Percentiles rank a stretch among this genome's conserved stretches.
Conservation (phyloP, 1,139 yeast genomes). For the Magnusiomyces fungicola region DNA sequence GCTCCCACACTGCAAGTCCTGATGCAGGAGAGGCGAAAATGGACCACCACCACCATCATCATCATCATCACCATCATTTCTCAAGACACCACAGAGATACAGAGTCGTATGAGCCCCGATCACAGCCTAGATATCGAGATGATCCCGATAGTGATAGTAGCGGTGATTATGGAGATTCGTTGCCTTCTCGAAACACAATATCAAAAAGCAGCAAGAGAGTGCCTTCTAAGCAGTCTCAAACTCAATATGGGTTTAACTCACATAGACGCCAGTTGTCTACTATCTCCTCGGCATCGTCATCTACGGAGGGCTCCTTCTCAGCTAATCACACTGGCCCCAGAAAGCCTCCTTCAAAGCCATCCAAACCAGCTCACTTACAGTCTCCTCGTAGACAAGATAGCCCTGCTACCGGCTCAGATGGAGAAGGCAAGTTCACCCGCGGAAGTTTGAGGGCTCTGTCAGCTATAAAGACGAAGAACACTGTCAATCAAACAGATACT, state of each 20-base stretch:
- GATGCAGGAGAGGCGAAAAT: too few relatives aligned
- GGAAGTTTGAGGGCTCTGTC: too few relatives aligned
- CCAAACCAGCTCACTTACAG: constrained; percentile 51
- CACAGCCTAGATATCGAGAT: constrained; percentile 7
- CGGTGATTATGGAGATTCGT: constrained; percentile 7
- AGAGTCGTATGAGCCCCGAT: background rate
- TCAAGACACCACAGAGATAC: background rate
- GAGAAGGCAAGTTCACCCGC: too few relatives aligned
- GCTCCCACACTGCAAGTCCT: too few relatives aligned
- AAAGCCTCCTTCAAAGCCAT: constrained; percentile 45
- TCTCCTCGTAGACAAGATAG: constrained; percentile 18
- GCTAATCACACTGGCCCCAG: background rate
- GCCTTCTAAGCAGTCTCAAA: background rate
- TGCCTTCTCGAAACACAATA: background rate
- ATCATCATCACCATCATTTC: background rate
- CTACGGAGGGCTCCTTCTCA: constrained; percentile 6
- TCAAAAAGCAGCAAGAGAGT: background rate
- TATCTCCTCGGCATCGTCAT: constrained; percentile 22
- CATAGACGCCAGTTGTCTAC: constrained; percentile 23
- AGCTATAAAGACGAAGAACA: too few relatives aligned
- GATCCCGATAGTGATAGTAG: constrained; percentile 11
- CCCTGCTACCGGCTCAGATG: too few relatives aligned
- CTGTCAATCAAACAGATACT: background rate
- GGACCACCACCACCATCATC: too few relatives aligned
- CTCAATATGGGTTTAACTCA: background rate